phyloP scores from a whole-genome alignment of 139 green algal genomes.

The Medakamo hakoo region DNA sequence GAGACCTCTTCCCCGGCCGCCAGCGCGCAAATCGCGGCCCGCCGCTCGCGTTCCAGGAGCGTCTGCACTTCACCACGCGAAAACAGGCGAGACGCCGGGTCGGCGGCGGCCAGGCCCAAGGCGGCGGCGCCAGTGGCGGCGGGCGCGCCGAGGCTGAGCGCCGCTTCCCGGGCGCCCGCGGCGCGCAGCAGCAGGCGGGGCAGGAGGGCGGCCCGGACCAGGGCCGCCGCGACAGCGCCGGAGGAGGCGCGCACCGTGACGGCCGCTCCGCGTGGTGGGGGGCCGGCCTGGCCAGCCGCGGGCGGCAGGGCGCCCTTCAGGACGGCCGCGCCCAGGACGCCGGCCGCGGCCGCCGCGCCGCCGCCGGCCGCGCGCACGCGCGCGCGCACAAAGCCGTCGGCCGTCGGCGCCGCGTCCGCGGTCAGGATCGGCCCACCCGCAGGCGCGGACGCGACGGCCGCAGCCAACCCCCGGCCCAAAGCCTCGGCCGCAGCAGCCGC shows the following conservation, averaged over 20 bases:
- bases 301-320: not conserved
- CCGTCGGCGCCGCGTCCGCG: too few species aligned
- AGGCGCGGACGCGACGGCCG: too few species aligned
- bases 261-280: not conserved
- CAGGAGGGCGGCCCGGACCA: not conserved
- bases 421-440: too few species aligned
- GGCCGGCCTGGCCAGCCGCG: too few species aligned
- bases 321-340: not conserved
- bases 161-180: not conserved
- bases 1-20: not conserved
- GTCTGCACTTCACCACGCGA: not conserved
- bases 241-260: not conserved
- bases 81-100: not conserved
- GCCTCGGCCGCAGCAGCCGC: too few species aligned
- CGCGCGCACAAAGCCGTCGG: too few species aligned
- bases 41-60: not conserved
- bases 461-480: too few species aligned
- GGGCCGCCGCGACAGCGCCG: too few species aligned
- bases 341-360: too few species aligned
- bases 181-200: not conserved
- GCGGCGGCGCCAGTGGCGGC: not conserved
- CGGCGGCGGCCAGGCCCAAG: not conserved
- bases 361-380: too few species aligned
- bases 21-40: not conserved
- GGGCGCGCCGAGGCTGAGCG: not conserved